Evolutionary conservation across 768 basidiomycete genomes (phyloP).

Genomic region (Russula virescens): DNA sequence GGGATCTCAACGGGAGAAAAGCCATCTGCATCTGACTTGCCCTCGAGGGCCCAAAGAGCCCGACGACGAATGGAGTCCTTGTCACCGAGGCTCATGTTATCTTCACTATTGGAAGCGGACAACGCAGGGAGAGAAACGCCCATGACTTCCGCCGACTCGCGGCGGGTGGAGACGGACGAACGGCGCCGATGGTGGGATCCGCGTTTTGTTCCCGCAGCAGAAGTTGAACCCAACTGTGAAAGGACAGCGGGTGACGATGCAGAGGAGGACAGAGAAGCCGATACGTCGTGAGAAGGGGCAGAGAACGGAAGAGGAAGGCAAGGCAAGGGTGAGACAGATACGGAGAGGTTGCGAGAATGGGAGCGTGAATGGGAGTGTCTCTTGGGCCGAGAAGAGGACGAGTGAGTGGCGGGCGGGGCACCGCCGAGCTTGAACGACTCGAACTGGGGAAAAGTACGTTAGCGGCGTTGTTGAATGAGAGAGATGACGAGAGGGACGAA

Average conservation of each 20-base stretch:
- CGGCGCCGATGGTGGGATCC: constrained; percentile 80
- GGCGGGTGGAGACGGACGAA: constrained; percentile 84
- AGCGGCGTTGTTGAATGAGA: background rate
- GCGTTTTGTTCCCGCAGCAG: constrained; percentile 41
- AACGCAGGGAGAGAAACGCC: constrained; percentile 69
- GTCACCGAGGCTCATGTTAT: constrained; percentile 63
- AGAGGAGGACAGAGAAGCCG: constrained; percentile 30
- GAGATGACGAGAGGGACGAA: background rate
- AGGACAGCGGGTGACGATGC: constrained; percentile 33
- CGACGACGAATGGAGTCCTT: constrained; percentile 75
- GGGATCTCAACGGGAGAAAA: constrained; percentile 82
- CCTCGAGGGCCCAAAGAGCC: constrained; percentile 84
- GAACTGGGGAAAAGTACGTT: constrained; percentile 40
- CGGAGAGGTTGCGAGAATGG: constrained; percentile 64
- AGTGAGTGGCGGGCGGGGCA: constrained; percentile 29
- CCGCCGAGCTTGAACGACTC: constrained; percentile 67
- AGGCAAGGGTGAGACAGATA: constrained; percentile 30
- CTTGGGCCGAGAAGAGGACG: constrained; percentile 36
- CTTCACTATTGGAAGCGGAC: constrained; percentile 53
- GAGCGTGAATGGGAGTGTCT: constrained; percentile 55
- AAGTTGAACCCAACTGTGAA: constrained; percentile 30
- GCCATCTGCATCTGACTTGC: constrained; percentile 58
- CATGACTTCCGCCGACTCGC: constrained; percentile 89
- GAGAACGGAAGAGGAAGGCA: constrained; percentile 43
- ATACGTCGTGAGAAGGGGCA: constrained; percentile 30